Evolutionary conservation across 2,329 filamentous ascomycete species (phyloP).

Genomic region (Verticillium klebahnii): DNA sequence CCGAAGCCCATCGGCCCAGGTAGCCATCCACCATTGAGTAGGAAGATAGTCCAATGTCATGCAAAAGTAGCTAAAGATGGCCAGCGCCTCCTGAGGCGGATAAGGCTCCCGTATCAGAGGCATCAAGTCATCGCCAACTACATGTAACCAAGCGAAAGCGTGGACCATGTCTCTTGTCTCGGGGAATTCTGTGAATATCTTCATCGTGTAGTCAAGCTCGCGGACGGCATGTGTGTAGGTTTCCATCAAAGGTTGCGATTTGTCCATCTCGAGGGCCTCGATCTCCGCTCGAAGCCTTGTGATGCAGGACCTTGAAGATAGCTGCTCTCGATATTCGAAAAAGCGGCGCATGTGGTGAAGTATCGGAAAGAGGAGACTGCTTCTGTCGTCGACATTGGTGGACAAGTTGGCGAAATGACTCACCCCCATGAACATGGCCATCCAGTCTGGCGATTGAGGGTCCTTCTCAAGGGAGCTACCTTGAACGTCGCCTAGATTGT

Average conservation of each 20-base stretch:
- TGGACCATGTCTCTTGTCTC: background rate
- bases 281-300: background rate
- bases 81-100: background rate
- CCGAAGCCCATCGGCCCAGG: background rate
- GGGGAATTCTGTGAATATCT: background rate
- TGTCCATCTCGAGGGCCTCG: background rate
- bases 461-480: background rate
- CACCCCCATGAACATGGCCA: background rate
- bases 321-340: background rate
- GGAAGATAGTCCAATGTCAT: background rate
- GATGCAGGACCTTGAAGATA: background rate
- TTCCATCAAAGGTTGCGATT: background rate
- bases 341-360: background rate
- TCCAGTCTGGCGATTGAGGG: background rate
- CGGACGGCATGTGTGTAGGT: background rate
- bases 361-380: background rate
- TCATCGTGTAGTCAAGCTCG: background rate
- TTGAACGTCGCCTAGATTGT: background rate
- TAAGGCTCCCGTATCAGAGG: background rate
- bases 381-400: background rate
- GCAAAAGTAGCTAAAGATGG: conserved; percentile 1
- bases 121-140: background rate
- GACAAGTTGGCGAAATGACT: background rate
- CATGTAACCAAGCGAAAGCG: background rate
- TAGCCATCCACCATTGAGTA: background rate